Conservation (phyloP, 1,139 yeast genomes). For the Protomyces lactucae-debilis region DNA sequence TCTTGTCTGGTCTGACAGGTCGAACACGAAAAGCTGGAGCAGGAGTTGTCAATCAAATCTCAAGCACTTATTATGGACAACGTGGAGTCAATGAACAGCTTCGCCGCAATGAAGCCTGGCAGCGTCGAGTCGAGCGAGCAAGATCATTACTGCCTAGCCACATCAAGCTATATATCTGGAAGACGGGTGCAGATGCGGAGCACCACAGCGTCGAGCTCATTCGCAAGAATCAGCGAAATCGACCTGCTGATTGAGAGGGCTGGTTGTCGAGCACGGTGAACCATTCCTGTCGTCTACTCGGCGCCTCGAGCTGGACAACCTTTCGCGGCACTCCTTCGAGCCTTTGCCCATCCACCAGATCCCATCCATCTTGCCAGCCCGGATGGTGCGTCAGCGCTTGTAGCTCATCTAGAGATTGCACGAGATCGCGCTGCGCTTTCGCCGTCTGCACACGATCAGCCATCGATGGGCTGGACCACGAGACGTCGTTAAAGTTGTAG, state of each 20-base stretch:
- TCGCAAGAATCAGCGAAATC: background rate
- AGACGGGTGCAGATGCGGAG: slow-evolving; percentile 17
- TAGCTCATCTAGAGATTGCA: slow-evolving; percentile 53
- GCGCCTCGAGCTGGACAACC: background rate
- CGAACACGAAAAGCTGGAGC: background rate
- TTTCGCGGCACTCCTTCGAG: background rate
- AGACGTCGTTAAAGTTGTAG: background rate
- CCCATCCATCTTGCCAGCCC: slow-evolving; percentile 62
- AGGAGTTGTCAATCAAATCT: background rate
- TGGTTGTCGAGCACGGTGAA: background rate
- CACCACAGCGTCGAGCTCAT: slow-evolving; percentile 9
- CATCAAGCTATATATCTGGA: slow-evolving; percentile 20
- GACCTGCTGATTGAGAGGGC: background rate
- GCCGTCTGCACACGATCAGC: background rate
- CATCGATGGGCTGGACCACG: background rate
- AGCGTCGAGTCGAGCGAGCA: slow-evolving; percentile 8
- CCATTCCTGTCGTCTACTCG: background rate
- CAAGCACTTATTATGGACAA: slow-evolving; percentile 3
- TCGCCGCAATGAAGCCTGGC: slow-evolving; percentile 20
- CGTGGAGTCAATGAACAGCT: slow-evolving; percentile 4
- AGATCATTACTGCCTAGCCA: slow-evolving; percentile 1
- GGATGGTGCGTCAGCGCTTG: slow-evolving; percentile 54
- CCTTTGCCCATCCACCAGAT: slow-evolving; percentile 77
- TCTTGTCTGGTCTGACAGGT: background rate
- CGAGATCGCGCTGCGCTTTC: background rate